phyloP scores from a whole-genome alignment of 2,329 filamentous ascomycete species.

The Tolypocladium nubicola region DNA sequence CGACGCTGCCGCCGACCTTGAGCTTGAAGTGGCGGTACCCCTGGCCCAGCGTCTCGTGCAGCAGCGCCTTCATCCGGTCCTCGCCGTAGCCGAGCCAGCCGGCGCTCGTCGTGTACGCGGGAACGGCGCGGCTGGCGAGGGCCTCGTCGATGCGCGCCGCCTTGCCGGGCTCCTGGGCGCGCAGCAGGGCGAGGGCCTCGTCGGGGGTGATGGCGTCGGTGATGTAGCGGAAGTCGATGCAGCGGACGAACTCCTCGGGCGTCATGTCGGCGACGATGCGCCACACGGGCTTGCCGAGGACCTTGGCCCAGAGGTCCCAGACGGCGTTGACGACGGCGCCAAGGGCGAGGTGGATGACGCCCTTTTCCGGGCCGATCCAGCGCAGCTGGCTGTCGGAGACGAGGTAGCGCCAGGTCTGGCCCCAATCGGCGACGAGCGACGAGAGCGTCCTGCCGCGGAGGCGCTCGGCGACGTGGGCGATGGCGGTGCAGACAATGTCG shows the following conservation, averaged over 20 bases:
- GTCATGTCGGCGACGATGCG: slow-evolving; percentile 82
- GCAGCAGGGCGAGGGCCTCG: slow-evolving; percentile 65
- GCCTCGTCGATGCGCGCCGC: slow-evolving; percentile 62
- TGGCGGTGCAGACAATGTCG: slow-evolving; percentile 82
- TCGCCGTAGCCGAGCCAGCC: slow-evolving; percentile 89
- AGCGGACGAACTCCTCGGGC: slow-evolving; percentile 74
- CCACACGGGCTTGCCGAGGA: slow-evolving; percentile 80
- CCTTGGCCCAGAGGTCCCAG: slow-evolving; percentile 94
- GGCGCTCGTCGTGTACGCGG: slow-evolving; percentile 82
- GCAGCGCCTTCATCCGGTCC: slow-evolving; percentile 69
- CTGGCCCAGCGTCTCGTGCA: slow-evolving; percentile 62
- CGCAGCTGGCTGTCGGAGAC: slow-evolving; percentile 83
- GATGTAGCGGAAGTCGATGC: slow-evolving; percentile 93
- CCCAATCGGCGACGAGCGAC: slow-evolving; percentile 71
- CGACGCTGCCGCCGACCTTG: slow-evolving; percentile 70
- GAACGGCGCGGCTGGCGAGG: slow-evolving; percentile 62
- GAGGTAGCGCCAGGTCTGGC: slow-evolving; percentile 82
- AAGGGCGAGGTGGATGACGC: slow-evolving; percentile 84
- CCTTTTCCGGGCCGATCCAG: slow-evolving; percentile 92
- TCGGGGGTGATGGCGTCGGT: slow-evolving; percentile 84
- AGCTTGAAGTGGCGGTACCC: slow-evolving; percentile 86
- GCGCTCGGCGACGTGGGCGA: slow-evolving; percentile 66
- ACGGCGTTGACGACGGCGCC: slow-evolving; percentile 83
- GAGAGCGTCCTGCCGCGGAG: slow-evolving; percentile 66
- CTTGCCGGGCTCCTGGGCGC: slow-evolving; percentile 57